Evolutionary conservation across 2,329 filamentous ascomycete species (phyloP), one percentile per base, ranked within the genome.

Genomic region (Botrytis deweyae): DNA sequence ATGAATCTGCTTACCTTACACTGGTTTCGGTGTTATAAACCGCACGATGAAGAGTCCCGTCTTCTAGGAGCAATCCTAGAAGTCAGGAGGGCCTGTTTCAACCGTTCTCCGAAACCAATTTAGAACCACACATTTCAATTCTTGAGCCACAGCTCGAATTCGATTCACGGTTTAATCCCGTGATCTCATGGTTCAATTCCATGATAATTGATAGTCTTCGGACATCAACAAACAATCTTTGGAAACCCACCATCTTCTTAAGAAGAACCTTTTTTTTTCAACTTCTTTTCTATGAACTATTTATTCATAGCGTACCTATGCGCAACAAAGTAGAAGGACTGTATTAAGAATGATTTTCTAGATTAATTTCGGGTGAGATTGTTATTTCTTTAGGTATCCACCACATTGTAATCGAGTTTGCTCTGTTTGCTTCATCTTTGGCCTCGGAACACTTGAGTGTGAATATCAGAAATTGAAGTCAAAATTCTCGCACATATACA

Each of bases 41-140:
- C 61, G 36, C 4, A 1, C 25, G 61, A 63, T 63, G 61, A 63
- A 63, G 36, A 18, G 61, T 63, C 61, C 61, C 61, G 36, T 63
- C 61, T 63, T 25, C 36, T 63, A n/a, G 61, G 61, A 63, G 38
- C n/a, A 22, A 42, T 63, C 38, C 36, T 63, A n/a, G 38, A 3
- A 63, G 61, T 63, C 36, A 42, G 61, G 38, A 63, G 61, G 61
- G 61, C 61, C 36, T 63, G 61, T 63, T 63, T 63, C 61, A n/a
- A 63, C 1, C 0, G 38, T 63, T 63, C 61, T 42, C 61, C 22
- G 61, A 42, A 63, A 42, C 61, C 61, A n/a, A 63, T 63, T 29
- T 44, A 63, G 38, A 14, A 38, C 20, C 3, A 7, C 16, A 55
- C n/a, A 61, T 61, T 38, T 42, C 40, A 42, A 42, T 63, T 63